These are phyloP conservation scores for Farysia itapuensis DNA, from an alignment of 1,284 basidiomycete genomes.

Conservation along the genomic window DNA sequence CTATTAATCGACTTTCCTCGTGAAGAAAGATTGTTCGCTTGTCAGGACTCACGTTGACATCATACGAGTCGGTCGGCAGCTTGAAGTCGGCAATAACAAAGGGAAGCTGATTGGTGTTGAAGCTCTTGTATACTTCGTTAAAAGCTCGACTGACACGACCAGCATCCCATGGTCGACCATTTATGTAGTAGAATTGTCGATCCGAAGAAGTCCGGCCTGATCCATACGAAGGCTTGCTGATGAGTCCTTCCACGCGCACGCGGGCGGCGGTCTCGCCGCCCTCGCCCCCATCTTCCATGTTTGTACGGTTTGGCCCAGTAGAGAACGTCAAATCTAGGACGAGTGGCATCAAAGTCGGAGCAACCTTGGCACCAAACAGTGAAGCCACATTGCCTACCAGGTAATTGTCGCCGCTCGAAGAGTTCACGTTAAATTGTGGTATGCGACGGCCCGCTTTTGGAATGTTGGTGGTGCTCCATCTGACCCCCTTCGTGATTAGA, in stretches of 20 bases:
- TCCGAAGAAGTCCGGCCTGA: conserved; percentile 71
- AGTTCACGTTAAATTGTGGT: conserved; percentile 74
- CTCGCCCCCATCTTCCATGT: not conserved
- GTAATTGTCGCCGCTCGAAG: conserved; percentile 63
- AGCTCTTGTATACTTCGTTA: conserved; percentile 55
- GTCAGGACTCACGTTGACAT: conserved; percentile 95
- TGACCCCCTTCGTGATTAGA: conserved; percentile 70
- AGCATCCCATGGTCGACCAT: conserved; percentile 82
- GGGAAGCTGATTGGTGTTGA: conserved; percentile 62
- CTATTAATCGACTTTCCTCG: conserved; percentile 78
- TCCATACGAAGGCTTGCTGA: conserved; percentile 74
- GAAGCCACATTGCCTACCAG: conserved; percentile 71
- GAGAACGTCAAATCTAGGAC: conserved; percentile 62
- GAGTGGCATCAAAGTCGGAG: conserved; percentile 75
- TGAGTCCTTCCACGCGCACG: conserved; percentile 72
- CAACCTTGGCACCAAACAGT: conserved; percentile 81
- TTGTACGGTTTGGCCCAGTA: not conserved
- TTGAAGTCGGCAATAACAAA: conserved; percentile 81
- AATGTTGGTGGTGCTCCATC: conserved; percentile 76
- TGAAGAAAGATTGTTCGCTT: conserved; percentile 93
- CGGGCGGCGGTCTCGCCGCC: conserved; percentile 39
- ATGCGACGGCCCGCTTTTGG: conserved; percentile 72
- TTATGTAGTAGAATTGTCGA: conserved; percentile 90
- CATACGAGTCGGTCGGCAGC: conserved; percentile 78
- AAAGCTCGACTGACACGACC: conserved; percentile 41